These are phyloP conservation scores for Crucihimalaya himalaica DNA, from an alignment of 345 rosid species.

Conservation along the genomic window DNA sequence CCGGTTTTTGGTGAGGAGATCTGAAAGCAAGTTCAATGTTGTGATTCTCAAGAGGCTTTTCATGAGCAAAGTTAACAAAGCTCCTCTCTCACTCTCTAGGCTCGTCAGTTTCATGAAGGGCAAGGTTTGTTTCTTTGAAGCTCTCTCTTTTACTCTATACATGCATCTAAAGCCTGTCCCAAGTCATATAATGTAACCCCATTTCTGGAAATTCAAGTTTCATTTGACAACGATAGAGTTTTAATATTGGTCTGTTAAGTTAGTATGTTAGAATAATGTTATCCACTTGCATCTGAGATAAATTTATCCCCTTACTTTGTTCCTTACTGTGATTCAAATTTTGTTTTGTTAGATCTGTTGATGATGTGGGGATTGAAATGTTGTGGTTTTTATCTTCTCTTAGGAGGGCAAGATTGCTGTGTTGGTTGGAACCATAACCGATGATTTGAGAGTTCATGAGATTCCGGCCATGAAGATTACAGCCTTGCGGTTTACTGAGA, in stretches of 20 bases:
- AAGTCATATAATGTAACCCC: no score
- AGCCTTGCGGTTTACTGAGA: slow-evolving; percentile 87
- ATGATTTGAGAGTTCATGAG: slow-evolving; percentile 77
- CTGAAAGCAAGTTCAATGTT: no score
- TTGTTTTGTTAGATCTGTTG: not conserved
- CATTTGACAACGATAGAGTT: not conserved
- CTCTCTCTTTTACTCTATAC: not conserved
- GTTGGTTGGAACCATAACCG: no score
- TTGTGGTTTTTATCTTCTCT: not conserved
- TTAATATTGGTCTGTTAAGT: not conserved
- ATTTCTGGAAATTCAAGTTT: not conserved
- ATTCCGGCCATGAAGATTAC: slow-evolving; percentile 79
- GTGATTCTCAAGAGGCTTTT: no score
- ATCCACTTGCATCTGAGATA: no score
- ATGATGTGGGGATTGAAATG: not conserved
- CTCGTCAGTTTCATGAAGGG: slow-evolving; percentile 58
- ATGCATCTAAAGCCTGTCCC: not conserved
- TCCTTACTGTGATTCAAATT: not conserved
- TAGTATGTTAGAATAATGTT: no score
- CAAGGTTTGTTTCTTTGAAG: slow-evolving; percentile 54
- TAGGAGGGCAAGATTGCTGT: slow-evolving; percentile 82
- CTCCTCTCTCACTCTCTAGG: no score
- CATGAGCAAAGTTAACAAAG: no score
- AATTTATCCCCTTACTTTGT: not conserved
- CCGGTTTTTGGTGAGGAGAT: no score